Conservation (phyloP, 192 early-diverging fungal species). For the Backusella luteola region DNA sequence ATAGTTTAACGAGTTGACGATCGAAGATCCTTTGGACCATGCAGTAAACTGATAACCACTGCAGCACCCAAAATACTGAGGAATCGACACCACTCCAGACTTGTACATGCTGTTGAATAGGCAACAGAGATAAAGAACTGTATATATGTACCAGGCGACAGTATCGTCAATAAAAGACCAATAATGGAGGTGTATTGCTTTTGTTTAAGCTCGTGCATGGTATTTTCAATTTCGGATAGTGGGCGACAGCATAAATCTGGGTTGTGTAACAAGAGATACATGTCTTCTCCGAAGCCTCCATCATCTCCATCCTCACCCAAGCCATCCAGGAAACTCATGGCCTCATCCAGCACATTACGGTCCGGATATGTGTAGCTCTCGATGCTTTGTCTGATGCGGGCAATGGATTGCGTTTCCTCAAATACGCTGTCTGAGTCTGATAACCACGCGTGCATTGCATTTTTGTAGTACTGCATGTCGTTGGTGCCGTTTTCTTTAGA, state of each 20-base stretch:
- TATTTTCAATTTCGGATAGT: constrained; percentile 9
- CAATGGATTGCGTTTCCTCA: neutral
- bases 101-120: constrained; percentile 4
- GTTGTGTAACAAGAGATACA: constrained; percentile 14
- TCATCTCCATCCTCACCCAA: constrained; percentile 2
- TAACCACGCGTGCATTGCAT: constrained; percentile 4
- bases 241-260: constrained; percentile 14
- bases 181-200: neutral
- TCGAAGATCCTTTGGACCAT: constrained; percentile 22
- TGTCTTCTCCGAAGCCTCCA: constrained; percentile 5
- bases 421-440: neutral
- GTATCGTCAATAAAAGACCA: neutral
- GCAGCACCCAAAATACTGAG: constrained; percentile 26
- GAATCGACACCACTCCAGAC: constrained; percentile 27
- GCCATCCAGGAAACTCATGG: constrained; percentile 14
- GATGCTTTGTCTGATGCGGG: neutral
- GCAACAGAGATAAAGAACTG: neutral
- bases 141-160: constrained; percentile 3
- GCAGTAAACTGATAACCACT: constrained; percentile 15
- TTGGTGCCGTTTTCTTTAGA: neutral
- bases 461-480: neutral
- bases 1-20: neutral
- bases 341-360: constrained; percentile 14
- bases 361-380: neutral
- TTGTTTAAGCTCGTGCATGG: constrained; percentile 5